Conservation (phyloP, 106 monocot species). For the Phalaenopsis equestris region DNA sequence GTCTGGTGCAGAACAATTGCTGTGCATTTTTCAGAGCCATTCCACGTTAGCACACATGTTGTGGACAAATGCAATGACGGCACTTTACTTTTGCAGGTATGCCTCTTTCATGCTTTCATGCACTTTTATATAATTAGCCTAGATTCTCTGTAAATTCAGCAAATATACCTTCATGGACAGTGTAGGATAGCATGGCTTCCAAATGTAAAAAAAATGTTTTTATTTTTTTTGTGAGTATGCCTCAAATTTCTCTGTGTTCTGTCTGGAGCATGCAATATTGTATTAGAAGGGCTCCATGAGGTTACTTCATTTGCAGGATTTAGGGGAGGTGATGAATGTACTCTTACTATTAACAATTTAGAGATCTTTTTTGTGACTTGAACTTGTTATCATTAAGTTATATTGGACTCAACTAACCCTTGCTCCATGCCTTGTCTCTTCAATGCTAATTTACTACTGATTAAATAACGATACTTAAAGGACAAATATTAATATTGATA, state of each 20-base stretch:
- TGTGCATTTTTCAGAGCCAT: conserved; percentile 93
- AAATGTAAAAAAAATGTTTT: not conserved
- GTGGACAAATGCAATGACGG: conserved; percentile 72
- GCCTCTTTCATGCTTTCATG: not conserved
- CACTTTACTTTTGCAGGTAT: conserved; percentile 83
- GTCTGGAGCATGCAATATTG: too few relatives aligned
- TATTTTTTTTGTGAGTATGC: not conserved
- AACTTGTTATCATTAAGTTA: not conserved
- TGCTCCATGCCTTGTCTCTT: not conserved
- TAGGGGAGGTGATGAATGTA: not conserved
- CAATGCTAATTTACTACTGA: not conserved
- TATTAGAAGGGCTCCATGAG: not conserved
- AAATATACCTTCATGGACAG: not conserved
- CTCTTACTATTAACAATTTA: not conserved
- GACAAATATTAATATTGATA: not conserved
- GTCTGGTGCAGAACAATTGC: conserved; percentile 75
- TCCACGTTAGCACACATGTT: conserved; percentile 77
- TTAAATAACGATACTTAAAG: not conserved
- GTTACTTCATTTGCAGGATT: too few relatives aligned
- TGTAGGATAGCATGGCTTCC: not conserved
- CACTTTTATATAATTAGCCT: not conserved
- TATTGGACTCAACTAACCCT: not conserved
- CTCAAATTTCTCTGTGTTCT: not conserved
- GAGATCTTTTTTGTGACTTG: not conserved
- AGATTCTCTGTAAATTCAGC: not conserved